Evolutionary conservation across 768 basidiomycete genomes (phyloP).

Genomic region (Suillus discolor): DNA sequence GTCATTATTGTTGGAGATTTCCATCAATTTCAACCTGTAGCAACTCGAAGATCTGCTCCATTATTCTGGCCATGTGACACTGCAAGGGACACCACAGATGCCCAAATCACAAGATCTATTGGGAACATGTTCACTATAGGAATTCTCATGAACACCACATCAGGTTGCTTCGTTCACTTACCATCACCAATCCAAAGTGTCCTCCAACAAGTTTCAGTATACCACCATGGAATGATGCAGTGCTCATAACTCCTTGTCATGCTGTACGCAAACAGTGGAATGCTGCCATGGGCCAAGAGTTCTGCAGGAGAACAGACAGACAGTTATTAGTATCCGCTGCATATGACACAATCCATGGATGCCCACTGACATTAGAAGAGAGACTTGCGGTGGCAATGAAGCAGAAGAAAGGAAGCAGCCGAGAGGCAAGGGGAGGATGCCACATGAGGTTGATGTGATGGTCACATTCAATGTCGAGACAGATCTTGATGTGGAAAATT

Average conservation of each 20-base stretch:
- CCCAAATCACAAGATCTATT: constrained; percentile 34
- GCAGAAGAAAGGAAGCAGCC: background rate
- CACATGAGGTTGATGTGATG: background rate
- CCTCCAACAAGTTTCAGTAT: constrained; percentile 24
- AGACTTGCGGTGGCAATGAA: constrained; percentile 12
- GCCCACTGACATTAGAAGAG: constrained; percentile 17
- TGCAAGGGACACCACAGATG: constrained; percentile 8
- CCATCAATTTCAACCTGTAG: constrained; percentile 31
- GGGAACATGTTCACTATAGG: constrained; percentile 28
- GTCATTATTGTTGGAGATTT: constrained; percentile 45
- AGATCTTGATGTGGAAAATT: constrained; percentile 43
- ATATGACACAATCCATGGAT: constrained; percentile 28
- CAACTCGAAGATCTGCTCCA: constrained; percentile 4
- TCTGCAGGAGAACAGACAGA: too few species aligned
- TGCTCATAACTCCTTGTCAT: constrained; percentile 42
- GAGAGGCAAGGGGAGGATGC: too few species aligned
- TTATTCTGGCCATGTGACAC: constrained; percentile 18
- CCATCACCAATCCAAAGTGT: constrained; percentile 21
- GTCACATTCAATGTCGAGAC: constrained; percentile 37
- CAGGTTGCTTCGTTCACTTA: constrained; percentile 21
- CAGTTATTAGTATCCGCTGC: constrained; percentile 19
- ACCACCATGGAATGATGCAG: constrained; percentile 35
- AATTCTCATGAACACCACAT: constrained; percentile 31
- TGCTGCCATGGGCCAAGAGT: background rate
- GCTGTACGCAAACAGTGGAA: constrained; percentile 41